phyloP scores from a whole-genome alignment of 1,284 basidiomycete genomes.

The Malassezia dermatis region DNA sequence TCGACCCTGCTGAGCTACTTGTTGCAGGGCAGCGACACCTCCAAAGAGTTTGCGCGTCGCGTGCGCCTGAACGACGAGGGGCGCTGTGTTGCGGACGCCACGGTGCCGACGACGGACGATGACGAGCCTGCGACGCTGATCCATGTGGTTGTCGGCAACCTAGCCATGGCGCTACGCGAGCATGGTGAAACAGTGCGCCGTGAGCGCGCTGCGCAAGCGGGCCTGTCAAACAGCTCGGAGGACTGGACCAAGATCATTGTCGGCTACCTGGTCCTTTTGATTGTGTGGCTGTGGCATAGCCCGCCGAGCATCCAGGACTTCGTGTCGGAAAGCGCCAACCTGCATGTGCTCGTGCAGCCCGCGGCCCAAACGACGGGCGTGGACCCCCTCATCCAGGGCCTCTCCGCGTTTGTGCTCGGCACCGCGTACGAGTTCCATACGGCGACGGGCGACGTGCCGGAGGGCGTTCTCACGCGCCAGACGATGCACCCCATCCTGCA shows the following conservation, averaged over 20 bases:
- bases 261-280: slow-evolving; percentile 70
- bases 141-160: slow-evolving; percentile 55
- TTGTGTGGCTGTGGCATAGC: slow-evolving; percentile 95
- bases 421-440: slow-evolving; percentile 60
- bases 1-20: slow-evolving; percentile 51
- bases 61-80: slow-evolving; percentile 49
- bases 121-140: slow-evolving; percentile 52
- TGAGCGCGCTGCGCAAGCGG: slow-evolving; percentile 27
- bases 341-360: slow-evolving; percentile 70
- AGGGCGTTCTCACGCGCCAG: slow-evolving; percentile 21
- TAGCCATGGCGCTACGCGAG: slow-evolving; percentile 56
- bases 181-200: slow-evolving; percentile 48
- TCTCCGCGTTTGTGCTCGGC: slow-evolving; percentile 84
- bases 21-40: slow-evolving; percentile 53
- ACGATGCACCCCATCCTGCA: slow-evolving; percentile 61
- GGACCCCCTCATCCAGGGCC: slow-evolving; percentile 78
- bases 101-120: slow-evolving; percentile 46
- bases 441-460: slow-evolving; percentile 12
- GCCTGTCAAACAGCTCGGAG: slow-evolving; percentile 21
- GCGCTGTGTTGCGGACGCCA: slow-evolving; percentile 8
- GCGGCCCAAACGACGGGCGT: slow-evolving; percentile 75
- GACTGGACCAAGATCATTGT: slow-evolving; percentile 77
- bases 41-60: slow-evolving; percentile 53
- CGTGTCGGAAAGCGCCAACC: slow-evolving; percentile 70
- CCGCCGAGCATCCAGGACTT: slow-evolving; percentile 77